A percentile compares a stretch with the other conserved stretches of the same genome.
Evolutionary conservation across 1,284 basidiomycete genomes (phyloP).

Genomic region (Cutaneotrichosporon daszewskae): DNA sequence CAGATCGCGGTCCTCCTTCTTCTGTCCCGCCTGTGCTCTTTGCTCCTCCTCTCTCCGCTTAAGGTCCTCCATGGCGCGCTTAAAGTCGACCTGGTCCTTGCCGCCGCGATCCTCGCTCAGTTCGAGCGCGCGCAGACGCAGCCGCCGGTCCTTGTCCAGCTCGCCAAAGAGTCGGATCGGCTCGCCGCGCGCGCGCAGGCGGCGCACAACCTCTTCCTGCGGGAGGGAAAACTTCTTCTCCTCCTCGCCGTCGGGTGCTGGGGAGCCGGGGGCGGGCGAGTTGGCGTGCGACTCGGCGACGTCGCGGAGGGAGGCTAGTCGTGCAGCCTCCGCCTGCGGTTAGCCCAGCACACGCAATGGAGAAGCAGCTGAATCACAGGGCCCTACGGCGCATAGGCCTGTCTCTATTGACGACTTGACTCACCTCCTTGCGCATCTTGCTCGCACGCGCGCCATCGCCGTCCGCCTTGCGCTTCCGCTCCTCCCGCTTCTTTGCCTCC

Average conservation of each 20-base stretch:
- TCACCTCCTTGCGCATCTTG: conserved; percentile 42
- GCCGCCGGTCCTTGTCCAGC: conserved; percentile 82
- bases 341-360: neutral
- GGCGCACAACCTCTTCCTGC: conserved; percentile 81
- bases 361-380: no score
- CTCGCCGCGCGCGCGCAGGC: conserved; percentile 84
- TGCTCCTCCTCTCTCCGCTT: conserved; percentile 61
- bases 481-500: conserved; percentile 48
- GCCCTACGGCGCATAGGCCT: no score
- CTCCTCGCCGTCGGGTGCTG: conserved; percentile 36
- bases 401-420: no score
- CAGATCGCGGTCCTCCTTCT: conserved; percentile 1
- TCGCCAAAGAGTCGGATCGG: conserved; percentile 94
- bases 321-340: conserved; percentile 26
- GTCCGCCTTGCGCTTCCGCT: conserved; percentile 48
- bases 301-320: conserved; percentile 22
- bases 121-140: conserved; percentile 86
- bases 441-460: conserved; percentile 14
- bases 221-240: conserved; percentile 76
- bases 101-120: conserved; percentile 69
- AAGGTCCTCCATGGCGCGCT: conserved; percentile 76
- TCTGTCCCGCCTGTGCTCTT: conserved; percentile 23
- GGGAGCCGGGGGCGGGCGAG: conserved; percentile 21
- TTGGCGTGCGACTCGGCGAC: conserved; percentile 19
- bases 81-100: conserved; percentile 73